Evolutionary conservation across 768 basidiomycete species (phyloP), one percentile per base, ranked within the genome.

Genomic region (Mycena crocata): DNA sequence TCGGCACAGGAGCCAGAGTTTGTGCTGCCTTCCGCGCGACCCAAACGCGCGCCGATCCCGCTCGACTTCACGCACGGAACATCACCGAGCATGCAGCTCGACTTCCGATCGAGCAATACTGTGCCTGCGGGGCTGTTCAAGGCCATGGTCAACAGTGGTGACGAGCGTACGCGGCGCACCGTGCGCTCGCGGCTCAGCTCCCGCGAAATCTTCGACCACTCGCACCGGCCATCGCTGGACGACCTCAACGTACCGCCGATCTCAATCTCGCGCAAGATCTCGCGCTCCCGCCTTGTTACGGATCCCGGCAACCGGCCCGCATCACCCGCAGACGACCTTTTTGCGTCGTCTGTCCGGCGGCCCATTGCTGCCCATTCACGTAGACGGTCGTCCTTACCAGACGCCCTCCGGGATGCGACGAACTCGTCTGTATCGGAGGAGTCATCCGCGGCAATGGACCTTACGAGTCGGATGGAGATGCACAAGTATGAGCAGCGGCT

Each of bases 71-170:
- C 82, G 62, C 83, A 84, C 50, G 79, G 80, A 31, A 72, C 79
- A 15, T 83, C 83, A 12, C 69, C 69, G 44, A 70, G 69, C 48
- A 52, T 56, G 62, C 69, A 70, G 42, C 66, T 75, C 26, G 89
- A 89, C 68, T 90, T 89, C 78, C 88, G 83, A 15, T 85, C 85
- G 19, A 88, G 82, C 35, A 93, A 93, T 71, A 95, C 92, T 8
- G 90, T 94, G 12, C 94, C 94, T 23, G 94, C 94, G 35, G 93
- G 93, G 2, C 73, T 95, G 61, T 95, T 95, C 86, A 94, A 94
- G 79, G 91, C 92, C 14, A 82, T 93, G 54, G 89, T 85, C 30
- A 85, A 80, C 56, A 46, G 55, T 51, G 84, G 80, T 58, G 80
- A 94, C 48, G 92, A 92, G 67, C 84, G 90, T 46, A 89, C 90